Evolutionary conservation across 768 basidiomycete genomes (phyloP).

Genomic region (Lanmaoa pseudosensibilis): DNA sequence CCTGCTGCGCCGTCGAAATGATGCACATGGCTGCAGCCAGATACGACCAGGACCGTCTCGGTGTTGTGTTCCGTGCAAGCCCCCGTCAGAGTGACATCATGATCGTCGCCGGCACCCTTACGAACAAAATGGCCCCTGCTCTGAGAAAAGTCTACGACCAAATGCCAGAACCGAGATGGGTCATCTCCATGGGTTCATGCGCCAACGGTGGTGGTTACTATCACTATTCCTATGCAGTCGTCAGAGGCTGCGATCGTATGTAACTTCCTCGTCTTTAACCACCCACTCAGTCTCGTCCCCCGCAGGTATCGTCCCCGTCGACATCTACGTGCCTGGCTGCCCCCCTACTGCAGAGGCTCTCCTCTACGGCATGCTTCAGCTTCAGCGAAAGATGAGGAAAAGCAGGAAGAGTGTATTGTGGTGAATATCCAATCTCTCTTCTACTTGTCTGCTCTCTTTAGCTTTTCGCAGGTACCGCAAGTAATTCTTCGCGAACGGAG

Average conservation of each 20-base stretch:
- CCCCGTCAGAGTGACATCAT: conserved; percentile 97
- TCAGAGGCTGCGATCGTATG: conserved; percentile 95
- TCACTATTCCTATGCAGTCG: conserved; percentile 98
- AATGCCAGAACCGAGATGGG: conserved; percentile 99
- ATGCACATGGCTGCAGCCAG: conserved; percentile 99
- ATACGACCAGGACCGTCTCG: conserved; percentile 97
- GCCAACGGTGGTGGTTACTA: conserved; percentile 98
- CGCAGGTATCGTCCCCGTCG: conserved; percentile 92
- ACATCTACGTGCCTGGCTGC: conserved; percentile 97
- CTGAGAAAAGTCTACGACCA: conserved; percentile 96
- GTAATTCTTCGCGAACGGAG: conserved; percentile 7
- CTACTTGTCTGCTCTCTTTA: not conserved
- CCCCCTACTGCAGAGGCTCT: conserved; percentile 96
- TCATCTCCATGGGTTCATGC: conserved; percentile 99
- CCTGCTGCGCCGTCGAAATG: conserved; percentile 99
- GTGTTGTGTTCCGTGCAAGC: conserved; percentile 98
- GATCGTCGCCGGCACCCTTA: conserved; percentile 98
- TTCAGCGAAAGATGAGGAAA: conserved; percentile 94
- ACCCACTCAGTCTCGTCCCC: conserved; percentile 9
- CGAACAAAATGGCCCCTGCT: conserved; percentile 99
- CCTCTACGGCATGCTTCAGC: conserved; percentile 93
- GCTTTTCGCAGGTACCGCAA: conserved; percentile 28
- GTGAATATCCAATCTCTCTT: conserved; percentile 40
- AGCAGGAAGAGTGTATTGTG: conserved; percentile 86
- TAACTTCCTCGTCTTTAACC: conserved; percentile 15